Evolutionary conservation across 1,139 yeast species (phyloP).

Genomic region (Candida mesenterica): DNA sequence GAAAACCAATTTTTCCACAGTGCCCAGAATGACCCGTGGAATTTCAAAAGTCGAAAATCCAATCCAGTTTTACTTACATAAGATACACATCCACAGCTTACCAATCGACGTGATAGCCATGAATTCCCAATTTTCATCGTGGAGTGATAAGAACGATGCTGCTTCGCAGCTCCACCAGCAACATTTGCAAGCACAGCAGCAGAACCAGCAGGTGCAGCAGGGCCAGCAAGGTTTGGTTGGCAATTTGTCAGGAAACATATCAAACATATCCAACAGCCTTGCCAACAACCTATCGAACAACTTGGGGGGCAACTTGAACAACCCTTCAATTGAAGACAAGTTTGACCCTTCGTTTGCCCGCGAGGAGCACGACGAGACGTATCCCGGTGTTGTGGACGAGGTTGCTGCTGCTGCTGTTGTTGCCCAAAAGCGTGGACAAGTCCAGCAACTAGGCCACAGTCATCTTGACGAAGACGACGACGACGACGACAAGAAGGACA

Average conservation of each 20-base stretch:
- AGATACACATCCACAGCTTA: too few species aligned
- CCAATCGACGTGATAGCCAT: too few species aligned
- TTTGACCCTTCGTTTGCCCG: slow-evolving; percentile 35
- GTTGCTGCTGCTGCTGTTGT: slow-evolving; percentile 34
- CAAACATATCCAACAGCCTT: too few species aligned
- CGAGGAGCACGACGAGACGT: slow-evolving; percentile 22
- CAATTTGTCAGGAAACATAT: too few species aligned
- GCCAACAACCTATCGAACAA: slow-evolving; percentile 8
- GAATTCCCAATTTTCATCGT: not conserved
- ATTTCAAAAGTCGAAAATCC: too few species aligned
- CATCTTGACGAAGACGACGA: slow-evolving; percentile 10
- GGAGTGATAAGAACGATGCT: slow-evolving; percentile 18
- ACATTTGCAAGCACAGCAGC: slow-evolving; percentile 9
- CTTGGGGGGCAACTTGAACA: not conserved
- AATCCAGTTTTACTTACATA: too few species aligned
- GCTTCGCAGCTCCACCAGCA: slow-evolving; percentile 12
- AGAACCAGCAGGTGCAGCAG: slow-evolving; percentile 7
- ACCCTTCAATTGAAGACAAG: slow-evolving; percentile 15
- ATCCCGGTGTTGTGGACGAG: slow-evolving; percentile 24
- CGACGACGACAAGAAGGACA: slow-evolving; percentile 7
- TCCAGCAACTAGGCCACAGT: slow-evolving; percentile 1
- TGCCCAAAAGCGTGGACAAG: slow-evolving; percentile 11
- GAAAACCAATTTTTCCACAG: too few species aligned
- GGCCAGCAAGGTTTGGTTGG: too few species aligned
- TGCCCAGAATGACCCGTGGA: too few species aligned